phyloP scores from a whole-genome alignment of 306 rosid genomes.

The Sechiopsis laciniata region DNA sequence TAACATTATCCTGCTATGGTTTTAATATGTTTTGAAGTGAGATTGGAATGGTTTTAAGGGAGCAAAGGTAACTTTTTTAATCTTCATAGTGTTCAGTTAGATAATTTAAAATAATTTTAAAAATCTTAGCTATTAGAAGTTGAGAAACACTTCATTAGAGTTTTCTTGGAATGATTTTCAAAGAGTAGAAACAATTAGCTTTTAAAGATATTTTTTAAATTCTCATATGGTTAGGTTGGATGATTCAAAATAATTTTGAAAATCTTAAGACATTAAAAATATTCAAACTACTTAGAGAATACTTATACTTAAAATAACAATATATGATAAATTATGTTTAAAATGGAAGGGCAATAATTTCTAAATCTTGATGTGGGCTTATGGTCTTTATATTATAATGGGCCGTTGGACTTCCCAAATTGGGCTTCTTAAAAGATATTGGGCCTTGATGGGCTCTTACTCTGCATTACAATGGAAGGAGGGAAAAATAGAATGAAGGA shows the following conservation, averaged over 20 bases:
- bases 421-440: not conserved
- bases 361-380: not conserved
- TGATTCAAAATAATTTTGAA: not conserved
- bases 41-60: not conserved
- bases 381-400: not conserved
- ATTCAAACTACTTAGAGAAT: no score
- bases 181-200: no score
- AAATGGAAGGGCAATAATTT: no score
- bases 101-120: not conserved
- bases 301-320: no score
- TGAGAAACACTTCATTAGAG: no score
- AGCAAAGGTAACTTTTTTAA: not conserved
- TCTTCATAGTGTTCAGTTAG: not conserved
- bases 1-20: no score
- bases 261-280: not conserved
- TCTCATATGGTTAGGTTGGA: no score
- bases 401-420: not conserved
- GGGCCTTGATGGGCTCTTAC: conserved; percentile 5
- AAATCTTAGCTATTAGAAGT: no score
- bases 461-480: not conserved
- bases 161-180: no score
- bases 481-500: not conserved
- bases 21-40: no score
- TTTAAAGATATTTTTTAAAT: no score
- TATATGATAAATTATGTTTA: not conserved